Evolutionary conservation across 75 land plant species (phyloP), one percentile per base, ranked within the genome.

Genomic region (Azolla pinnata): DNA sequence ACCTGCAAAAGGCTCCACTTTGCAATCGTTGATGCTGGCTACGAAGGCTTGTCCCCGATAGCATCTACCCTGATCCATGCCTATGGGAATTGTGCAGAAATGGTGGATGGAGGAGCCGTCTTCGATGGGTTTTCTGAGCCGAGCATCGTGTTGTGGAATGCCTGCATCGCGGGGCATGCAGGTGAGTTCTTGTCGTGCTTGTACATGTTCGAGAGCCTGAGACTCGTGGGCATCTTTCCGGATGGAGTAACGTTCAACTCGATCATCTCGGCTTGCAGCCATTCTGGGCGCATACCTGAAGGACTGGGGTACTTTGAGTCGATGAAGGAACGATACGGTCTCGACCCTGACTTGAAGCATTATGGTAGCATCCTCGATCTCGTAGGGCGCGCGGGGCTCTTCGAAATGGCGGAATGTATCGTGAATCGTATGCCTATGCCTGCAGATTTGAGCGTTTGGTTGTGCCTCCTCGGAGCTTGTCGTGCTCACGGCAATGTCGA

Each of bases 61-160:
- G 42, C 42, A 38, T 14, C 42, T 38, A 38, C 42, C 14, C 14
- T 38, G 42, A 60, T 60, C 9, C 42, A 38, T 38, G 42, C 42
- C 7, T 38, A 38, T 38, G 42, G 42, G 14, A 38, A 38, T 14
- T 38, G 42, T 38, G 42, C 12, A 8, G 7, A 7, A 7, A 38
- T 38, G 42, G 42, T 38, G 7, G 42, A 38, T 38, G 42, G 12
- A 38, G 12, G 14, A 14, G 42, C 42, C 42, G 14, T 38, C 42
- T 38, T 38, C 14, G 42, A 38, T 38, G 42, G 14, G 12, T 14
- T 38, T 38, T 38, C 42, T 8, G 42, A 8, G n/a, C 42, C 42
- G 7, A 14, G 14, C 14, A 38, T 38, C 14, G 42, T 38, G 12
- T 38, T 14, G 14, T 38, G 42, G 42, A 38, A 14, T 38, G 42